phyloP scores from a whole-genome alignment of 345 rosid genomes.

The Luvunga scandens region DNA sequence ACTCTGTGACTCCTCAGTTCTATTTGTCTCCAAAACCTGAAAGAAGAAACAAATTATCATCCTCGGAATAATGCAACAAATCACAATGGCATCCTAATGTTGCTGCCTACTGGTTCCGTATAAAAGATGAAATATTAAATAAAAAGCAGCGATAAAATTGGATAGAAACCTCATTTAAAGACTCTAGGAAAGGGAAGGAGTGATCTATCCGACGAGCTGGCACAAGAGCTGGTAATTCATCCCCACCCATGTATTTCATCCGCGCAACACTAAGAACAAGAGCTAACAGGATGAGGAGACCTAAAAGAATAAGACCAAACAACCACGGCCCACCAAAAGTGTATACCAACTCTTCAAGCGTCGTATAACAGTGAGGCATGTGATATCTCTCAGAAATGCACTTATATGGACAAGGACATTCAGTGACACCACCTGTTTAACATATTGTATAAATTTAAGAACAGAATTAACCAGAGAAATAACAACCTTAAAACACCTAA shows the following conservation, averaged over 20 bases:
- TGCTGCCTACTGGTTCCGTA: neutral
- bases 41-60: slow-evolving; percentile 9
- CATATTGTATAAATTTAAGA: slow-evolving; percentile 11
- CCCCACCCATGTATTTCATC: slow-evolving; percentile 85
- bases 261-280: slow-evolving; percentile 92
- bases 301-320: slow-evolving; percentile 68
- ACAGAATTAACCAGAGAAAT: neutral
- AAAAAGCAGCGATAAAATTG: neutral
- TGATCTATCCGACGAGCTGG: slow-evolving; percentile 67
- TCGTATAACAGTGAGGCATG: slow-evolving; percentile 89
- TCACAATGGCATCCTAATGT: neutral
- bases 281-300: slow-evolving; percentile 75
- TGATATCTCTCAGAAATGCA: slow-evolving; percentile 85
- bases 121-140: too few relatives aligned
- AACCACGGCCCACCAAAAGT: slow-evolving; percentile 97
- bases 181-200: slow-evolving; percentile 92
- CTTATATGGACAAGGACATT: slow-evolving; percentile 80
- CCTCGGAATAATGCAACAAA: neutral
- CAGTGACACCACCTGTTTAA: slow-evolving; percentile 75
- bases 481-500: slow-evolving; percentile 3
- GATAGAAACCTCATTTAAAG: slow-evolving; percentile 70
- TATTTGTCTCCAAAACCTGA: slow-evolving; percentile 88
- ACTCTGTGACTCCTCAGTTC: slow-evolving; percentile 81
- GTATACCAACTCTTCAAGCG: slow-evolving; percentile 85
- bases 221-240: slow-evolving; percentile 59